Evolutionary conservation across 164 flowering plant genomes (phyloP).

Genomic region (Vitis rupestris): DNA sequence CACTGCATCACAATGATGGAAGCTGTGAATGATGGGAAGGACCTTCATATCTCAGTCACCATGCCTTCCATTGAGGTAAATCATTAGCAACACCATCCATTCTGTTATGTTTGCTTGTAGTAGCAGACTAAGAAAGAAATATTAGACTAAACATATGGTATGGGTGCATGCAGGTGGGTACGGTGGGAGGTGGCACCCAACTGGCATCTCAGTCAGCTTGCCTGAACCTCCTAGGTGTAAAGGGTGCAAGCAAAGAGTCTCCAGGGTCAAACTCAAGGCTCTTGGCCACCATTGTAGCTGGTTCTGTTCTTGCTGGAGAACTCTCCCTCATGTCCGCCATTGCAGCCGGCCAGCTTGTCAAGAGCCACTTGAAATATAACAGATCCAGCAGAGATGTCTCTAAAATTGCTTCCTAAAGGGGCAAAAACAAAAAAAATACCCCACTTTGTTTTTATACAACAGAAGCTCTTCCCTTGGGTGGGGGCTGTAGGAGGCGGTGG

Average conservation of each 20-base stretch:
- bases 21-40: constrained; percentile 28
- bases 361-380: constrained; percentile 27
- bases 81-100: not conserved
- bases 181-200: constrained; percentile 29
- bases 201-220: constrained; percentile 32
- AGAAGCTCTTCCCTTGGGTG: too few species aligned
- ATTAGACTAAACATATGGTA: too few species aligned
- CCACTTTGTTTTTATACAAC: too few species aligned
- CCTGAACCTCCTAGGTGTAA: constrained; percentile 30
- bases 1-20: constrained; percentile 40
- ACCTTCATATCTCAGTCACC: constrained; percentile 33
- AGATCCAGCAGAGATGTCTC: constrained; percentile 13
- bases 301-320: constrained; percentile 32
- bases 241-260: constrained; percentile 24
- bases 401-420: too few species aligned
- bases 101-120: too few species aligned
- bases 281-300: constrained; percentile 28
- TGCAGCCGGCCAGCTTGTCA: constrained; percentile 30
- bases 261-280: constrained; percentile 26
- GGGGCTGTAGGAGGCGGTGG: too few species aligned
- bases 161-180: constrained; percentile 15
- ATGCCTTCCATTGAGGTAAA: constrained; percentile 36
- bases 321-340: constrained; percentile 33
- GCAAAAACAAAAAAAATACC: too few species aligned
- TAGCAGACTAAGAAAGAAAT: too few species aligned